phyloP scores from a whole-genome alignment of 129 eudicot genomes.

The Scalesia atractyloides region DNA sequence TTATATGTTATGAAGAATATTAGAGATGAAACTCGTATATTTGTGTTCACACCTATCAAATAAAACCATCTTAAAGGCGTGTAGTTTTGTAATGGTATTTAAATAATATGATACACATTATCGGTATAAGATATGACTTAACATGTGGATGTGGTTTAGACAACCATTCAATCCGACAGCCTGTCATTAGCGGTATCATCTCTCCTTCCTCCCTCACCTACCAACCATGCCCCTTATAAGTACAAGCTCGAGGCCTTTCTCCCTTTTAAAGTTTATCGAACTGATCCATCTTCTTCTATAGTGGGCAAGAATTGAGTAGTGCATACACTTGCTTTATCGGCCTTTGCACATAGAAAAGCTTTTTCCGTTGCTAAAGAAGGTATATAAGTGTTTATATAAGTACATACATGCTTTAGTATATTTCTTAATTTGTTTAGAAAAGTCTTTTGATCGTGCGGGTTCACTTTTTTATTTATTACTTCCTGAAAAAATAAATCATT shows the following conservation, averaged over 20 bases:
- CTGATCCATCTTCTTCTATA: neutral
- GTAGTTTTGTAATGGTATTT: neutral
- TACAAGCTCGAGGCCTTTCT: neutral
- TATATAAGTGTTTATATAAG: neutral
- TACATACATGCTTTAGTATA: neutral
- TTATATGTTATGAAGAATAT: neutral
- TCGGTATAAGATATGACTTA: slow-evolving; percentile 1
- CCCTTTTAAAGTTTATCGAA: neutral
- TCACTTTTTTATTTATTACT: no score
- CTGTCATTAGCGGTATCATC: slow-evolving; percentile 14
- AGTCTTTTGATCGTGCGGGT: neutral
- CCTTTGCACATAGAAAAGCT: neutral
- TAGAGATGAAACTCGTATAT: neutral
- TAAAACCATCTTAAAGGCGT: neutral
- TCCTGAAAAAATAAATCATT: no score
- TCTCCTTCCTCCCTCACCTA: slow-evolving; percentile 12
- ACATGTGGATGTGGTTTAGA: neutral
- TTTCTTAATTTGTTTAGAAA: neutral
- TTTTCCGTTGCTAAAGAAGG: neutral
- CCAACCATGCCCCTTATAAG: neutral
- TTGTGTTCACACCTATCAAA: neutral
- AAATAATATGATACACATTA: neutral
- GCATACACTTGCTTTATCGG: neutral
- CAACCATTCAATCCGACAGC: neutral
- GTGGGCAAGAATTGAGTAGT: neutral